Conservation (phyloP, 73 alveolate genomes). For the Tetrahymena elliotti region DNA sequence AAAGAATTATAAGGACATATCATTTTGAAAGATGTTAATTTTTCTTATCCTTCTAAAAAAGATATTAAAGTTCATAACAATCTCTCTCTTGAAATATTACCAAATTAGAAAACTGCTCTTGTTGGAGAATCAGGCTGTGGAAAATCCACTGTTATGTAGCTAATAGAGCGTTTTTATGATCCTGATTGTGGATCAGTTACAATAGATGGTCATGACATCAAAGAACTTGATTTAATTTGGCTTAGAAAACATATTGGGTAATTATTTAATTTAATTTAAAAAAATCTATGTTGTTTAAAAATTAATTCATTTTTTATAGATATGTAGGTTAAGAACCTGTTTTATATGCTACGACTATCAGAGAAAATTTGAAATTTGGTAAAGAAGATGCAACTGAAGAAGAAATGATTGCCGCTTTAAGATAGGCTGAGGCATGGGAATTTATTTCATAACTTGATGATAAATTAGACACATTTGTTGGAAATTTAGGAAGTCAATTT, state of each 20-base stretch:
- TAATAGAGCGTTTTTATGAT: constrained; percentile 61
- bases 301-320: not conserved
- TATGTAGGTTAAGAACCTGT: constrained; percentile 75
- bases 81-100: constrained; percentile 40
- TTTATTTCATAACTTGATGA: constrained; percentile 24
- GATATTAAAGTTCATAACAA: constrained; percentile 14
- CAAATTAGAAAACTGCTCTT: constrained; percentile 61
- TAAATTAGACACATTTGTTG: constrained; percentile 60
- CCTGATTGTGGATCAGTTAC: constrained; percentile 53
- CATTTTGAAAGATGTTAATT: constrained; percentile 7
- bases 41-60: constrained; percentile 37
- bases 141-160: constrained; percentile 57
- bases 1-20: constrained; percentile 21
- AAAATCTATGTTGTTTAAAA: not conserved
- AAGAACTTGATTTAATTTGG: constrained; percentile 37
- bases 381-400: constrained; percentile 62
- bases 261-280: not conserved
- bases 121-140: constrained; percentile 79
- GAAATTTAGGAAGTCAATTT: constrained; percentile 65
- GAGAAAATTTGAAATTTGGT: constrained; percentile 75
- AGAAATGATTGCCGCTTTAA: constrained; percentile 59
- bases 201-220: constrained; percentile 51
- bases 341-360: constrained; percentile 65
- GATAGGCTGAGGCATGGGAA: constrained; percentile 57
- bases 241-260: constrained; percentile 65